Evolutionary conservation across 345 rosid species (phyloP), one percentile per base, ranked within the genome.

Genomic region (Camelina neglecta): DNA sequence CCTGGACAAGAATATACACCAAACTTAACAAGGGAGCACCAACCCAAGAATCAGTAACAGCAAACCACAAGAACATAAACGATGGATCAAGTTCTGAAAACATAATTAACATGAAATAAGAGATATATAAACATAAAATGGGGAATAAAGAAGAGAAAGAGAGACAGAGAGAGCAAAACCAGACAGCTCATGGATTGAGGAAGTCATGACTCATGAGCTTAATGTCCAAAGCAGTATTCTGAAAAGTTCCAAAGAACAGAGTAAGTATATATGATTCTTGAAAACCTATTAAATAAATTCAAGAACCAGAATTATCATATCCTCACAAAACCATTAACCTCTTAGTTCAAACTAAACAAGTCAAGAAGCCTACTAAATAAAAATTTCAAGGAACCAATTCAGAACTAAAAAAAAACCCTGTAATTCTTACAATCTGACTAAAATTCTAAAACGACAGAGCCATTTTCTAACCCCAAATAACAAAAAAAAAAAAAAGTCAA

Each of bases 1-100:
- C 80, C 96, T 90, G 82, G 55, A 66, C 68, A 70, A 64, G 24
- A 3, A 26, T 8, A 16, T 3, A 59, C 48, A 58, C 7, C 48
- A 53, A 50, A 75, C 45, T 66, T 67, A 75, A 75, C 67, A 67
- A 73, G 39, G 64, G 71, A 55, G 39, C 71, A 65, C 58, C 29
- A 20, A 29, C 31, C 21, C 64, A 64, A 76, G 65, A 68, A 68
- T 76, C 70, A 69, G 15, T 53, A 20, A 47, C 38, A 55, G 51
- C 6, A 20, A 11, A 51, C 8, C 38, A 61, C 41, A 60, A 11
- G 41, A 60, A 60, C 26, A 60, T 60, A 35, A 60, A 69, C 55
- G 44, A 31, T 42, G 18, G 13, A 42, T 31, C 73, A 69, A 44
- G 3, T n/a, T 13, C 29, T 54, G 61, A 10, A 29, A 58, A 3